Evolutionary conservation across 2,329 filamentous ascomycete species (phyloP), one percentile per base, ranked within the genome.

Genomic region (Hortaea werneckii): DNA sequence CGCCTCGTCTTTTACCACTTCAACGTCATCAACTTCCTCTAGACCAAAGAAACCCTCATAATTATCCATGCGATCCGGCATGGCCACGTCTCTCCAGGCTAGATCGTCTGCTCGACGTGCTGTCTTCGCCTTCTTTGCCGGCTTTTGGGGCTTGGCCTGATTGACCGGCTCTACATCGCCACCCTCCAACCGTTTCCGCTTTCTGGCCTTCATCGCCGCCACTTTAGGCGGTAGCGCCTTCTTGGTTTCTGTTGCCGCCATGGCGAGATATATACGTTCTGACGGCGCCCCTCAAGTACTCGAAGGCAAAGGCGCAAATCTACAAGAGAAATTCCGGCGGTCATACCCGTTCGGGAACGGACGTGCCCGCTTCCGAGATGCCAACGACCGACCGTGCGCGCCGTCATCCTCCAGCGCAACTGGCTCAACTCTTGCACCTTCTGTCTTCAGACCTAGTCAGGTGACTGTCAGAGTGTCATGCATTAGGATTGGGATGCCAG

Each of bases 1-100:
- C 2, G 58, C 55, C 0, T 55, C 56, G 26, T 73, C 68, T 50
- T 76, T 78, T 37, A 94, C 71, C n/a, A 98, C 75, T 29, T 95
- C 85, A 1, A 98, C 86, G 43, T 86, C 87, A 10, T 94, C 86
- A 40, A 96, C 83, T 58, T 96, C 89, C 59, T 98, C 88, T 1
- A 98, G 69, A 4, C 50, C 50, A 57, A 83, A 94, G 64, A 98
- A 95, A 0, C 92, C 92, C 53, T 94, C 88, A n/a, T 86, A 86
- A 67, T 95, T 87, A 40, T 90, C 81, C 56, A 89, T 73, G 60
- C 84, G 80, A 59, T 89, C 85, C 5, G 87, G 86, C 56, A 83
- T 69, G 32, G 70, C 62, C 3, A 92, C 79, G 20, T 79, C 72
- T 50, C 75, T 77, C 80, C 80, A 84, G 58, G 70, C 67, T 46